Evolutionary conservation across 176 grass and related monocot species (phyloP), one percentile per base, ranked within the genome.

Genomic region (Bothriochloa decipiens): DNA sequence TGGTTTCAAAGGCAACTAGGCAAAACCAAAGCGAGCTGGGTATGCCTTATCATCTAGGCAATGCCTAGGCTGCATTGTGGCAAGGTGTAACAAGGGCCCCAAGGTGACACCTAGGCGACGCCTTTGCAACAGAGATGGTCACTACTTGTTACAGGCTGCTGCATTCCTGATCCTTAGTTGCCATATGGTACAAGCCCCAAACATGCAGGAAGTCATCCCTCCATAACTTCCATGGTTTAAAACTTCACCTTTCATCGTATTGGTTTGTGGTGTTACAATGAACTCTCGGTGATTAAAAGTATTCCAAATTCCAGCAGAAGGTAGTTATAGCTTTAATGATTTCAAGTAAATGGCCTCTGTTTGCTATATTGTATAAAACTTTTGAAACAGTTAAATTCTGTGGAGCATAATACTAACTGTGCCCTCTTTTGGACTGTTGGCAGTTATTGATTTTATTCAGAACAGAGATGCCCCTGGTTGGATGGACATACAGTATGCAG

Each of bases 221-320:
- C 41, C 10, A 20, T 77, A 53, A 52, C 75, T 20, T 76, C 41
- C 14, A 35, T 77, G 65, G 64, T 70, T 62, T 35, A 16, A 62
- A 15, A 47, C 39, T 12, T 87, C 79, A 68, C 25, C 39, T 60
- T 49, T 17, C 15, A 82, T 62, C 55, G 26, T 73, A 45, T 29
- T 39, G 0, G 61, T 80, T 86, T 71, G 29, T 32, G 20, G 63
- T 20, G 39, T 55, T 77, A 52, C 45, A 66, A 70, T 69, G 23
- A 22, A 62, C 43, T 86, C 52, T 74, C 3, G 36, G 27, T 28
- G 65, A 63, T 45, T 11, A 5, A 29, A 4, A 40, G 7, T 67
- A 76, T 37, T 49, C 55, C 72, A 87, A 69, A 82, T 65, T 79
- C 11, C 8, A 47, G 8, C 58, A 65, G 36, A 65, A 79, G 76